Conservation (phyloP, 2,329 filamentous ascomycete species). For the Botryosphaeria dothidea region DNA sequence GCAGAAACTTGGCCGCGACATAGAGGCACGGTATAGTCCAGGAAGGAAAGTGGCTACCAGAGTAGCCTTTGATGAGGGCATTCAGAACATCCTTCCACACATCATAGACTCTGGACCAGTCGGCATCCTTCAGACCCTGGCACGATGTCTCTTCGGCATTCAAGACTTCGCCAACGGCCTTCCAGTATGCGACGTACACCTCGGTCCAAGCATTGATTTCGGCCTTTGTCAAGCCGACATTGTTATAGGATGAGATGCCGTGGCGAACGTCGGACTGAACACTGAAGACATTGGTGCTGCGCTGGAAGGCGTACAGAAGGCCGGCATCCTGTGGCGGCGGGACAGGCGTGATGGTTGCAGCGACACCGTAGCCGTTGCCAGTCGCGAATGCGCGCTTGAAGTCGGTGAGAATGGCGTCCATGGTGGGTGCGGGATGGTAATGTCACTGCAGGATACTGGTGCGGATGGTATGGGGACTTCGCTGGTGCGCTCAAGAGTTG, state of each 20-base stretch:
- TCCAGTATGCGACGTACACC: constrained; percentile 83
- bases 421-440: neutral
- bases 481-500: neutral
- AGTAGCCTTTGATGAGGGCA: constrained; percentile 77
- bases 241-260: constrained; percentile 59
- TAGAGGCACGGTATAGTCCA: constrained; percentile 96
- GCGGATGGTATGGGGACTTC: neutral
- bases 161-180: constrained; percentile 72
- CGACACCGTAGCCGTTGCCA: constrained; percentile 71
- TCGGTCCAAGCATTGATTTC: constrained; percentile 84
- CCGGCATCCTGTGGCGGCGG: constrained; percentile 62
- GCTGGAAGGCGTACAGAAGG: constrained; percentile 69
- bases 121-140: constrained; percentile 49
- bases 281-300: constrained; percentile 67
- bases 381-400: constrained; percentile 69
- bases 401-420: constrained; percentile 60
- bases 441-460: neutral
- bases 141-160: constrained; percentile 60
- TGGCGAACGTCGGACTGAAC: constrained; percentile 71
- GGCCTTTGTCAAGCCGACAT: constrained; percentile 59
- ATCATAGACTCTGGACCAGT: constrained; percentile 83
- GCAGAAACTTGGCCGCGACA: constrained; percentile 79
- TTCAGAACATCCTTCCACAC: constrained; percentile 85
- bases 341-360: constrained; percentile 73
- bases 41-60: constrained; percentile 71